These are phyloP conservation scores for Udeniomyces megalosporus DNA, from an alignment of 768 basidiomycete species.

Conservation along the genomic window DNA sequence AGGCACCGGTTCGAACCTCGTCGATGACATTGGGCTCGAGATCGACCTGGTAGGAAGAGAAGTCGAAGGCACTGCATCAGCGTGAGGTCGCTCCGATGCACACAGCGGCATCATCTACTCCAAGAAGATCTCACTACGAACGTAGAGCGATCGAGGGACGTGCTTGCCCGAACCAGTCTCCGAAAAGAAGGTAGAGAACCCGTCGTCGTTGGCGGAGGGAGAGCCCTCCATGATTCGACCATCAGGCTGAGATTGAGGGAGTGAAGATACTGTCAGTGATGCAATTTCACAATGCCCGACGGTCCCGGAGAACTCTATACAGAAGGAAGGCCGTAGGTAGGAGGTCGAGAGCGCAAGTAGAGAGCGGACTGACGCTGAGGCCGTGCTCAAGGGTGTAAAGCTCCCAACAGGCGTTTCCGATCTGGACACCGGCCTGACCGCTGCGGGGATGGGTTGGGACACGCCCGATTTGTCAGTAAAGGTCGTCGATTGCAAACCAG, in stretches of 20 bases:
- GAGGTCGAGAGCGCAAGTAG: too few relatives aligned
- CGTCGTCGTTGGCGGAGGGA: slow-evolving; percentile 59
- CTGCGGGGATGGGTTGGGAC: background rate
- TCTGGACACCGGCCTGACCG: slow-evolving; percentile 65
- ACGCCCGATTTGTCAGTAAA: too few relatives aligned
- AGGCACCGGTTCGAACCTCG: slow-evolving; percentile 86
- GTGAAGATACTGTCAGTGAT: background rate
- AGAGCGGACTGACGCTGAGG: slow-evolving; percentile 51
- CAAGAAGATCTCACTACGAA: slow-evolving; percentile 28
- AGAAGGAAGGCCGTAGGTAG: too few relatives aligned
- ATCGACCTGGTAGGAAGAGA: slow-evolving; percentile 24
- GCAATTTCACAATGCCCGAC: too few relatives aligned
- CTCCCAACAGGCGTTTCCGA: slow-evolving; percentile 68
- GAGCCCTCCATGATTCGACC: slow-evolving; percentile 73
- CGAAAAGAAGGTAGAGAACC: slow-evolving; percentile 98
- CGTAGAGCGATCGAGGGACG: slow-evolving; percentile 92
- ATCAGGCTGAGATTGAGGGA: slow-evolving; percentile 51
- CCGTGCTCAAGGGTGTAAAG: slow-evolving; percentile 97
- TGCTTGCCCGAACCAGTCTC: slow-evolving; percentile 95
- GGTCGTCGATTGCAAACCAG: background rate
- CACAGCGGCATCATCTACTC: too few relatives aligned
- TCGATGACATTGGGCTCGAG: slow-evolving; percentile 91
- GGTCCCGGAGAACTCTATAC: too few relatives aligned
- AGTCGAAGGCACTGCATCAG: background rate
- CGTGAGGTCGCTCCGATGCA: too few relatives aligned